Base-by-base conservation (phyloP, 805 yeast species). In the Candida xiaguanensis region DNA sequence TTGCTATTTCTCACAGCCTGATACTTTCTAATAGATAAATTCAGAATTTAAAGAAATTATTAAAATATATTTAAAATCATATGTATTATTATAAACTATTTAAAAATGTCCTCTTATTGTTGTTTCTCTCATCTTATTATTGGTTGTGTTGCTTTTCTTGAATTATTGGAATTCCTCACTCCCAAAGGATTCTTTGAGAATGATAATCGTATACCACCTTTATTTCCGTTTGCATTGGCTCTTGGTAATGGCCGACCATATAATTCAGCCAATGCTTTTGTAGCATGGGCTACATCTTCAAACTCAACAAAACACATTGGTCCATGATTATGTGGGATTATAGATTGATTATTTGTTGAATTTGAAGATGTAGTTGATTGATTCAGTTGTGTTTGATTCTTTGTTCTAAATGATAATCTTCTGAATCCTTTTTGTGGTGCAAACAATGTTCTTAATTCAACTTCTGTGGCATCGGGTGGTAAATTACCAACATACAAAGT, bases 221-320 rank as follows among this genome's bases (percentile, higher is more conserved):
- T 93, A 27, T 80, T 80, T 40, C 70, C 74, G 34, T 74, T 63
- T 24, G 80, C 81, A 38, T 80, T 80, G 3, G 87, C 77, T 55
- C 96, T 76, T 22, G 95, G 95, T 52, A 93, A 73, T 8, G 93
- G 88, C 46, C 93, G 74, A 12, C 99, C 99, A 57, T 93, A 93
- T 35, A 93, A 69, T 63, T 90, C 96, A 23, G 95, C 95, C 43
- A 93, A 70, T 0, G 98, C 97, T 52, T 87, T 75, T 2, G 98
- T 88, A 1, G 99, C 99, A 62, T 78, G 84, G 3, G 85, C 82
- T 38, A 93, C 95, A 59, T 91, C 97, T 52, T 93, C 99, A 67
- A 93, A 93, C 68, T 93, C 99, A 39, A 93, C 99, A 72, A 93
- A 93, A 63, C 99, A 93, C 98, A 93, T 93, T 40, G 99, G 99